Evolutionary conservation across 805 yeast genomes (phyloP).

Genomic region (Candida sithepensis): DNA sequence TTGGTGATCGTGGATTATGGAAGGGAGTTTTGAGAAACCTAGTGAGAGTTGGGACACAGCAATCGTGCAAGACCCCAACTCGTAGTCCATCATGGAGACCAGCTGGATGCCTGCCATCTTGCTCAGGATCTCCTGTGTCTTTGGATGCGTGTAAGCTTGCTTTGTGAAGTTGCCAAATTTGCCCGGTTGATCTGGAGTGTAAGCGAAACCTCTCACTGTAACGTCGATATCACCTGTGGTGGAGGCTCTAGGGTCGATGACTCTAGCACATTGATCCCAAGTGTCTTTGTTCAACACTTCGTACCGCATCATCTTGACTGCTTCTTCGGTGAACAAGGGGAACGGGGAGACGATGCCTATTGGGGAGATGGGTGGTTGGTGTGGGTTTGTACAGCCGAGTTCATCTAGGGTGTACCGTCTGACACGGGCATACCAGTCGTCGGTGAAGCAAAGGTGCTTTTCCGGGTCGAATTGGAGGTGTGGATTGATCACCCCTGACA

Average conservation of each 20-base stretch:
- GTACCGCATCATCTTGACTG: slow-evolving; percentile 45
- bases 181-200: neutral
- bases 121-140: neutral
- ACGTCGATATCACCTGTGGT: slow-evolving; percentile 40
- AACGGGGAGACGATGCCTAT: slow-evolving; percentile 52
- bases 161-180: neutral
- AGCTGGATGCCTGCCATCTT: slow-evolving; percentile 1
- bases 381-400: slow-evolving; percentile 27
- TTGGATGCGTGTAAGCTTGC: slow-evolving; percentile 1
- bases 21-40: too few species aligned
- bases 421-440: slow-evolving; percentile 30
- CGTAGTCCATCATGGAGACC: neutral
- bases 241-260: slow-evolving; percentile 27
- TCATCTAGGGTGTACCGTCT: slow-evolving; percentile 38
- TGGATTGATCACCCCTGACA: neutral
- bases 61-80: neutral
- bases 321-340: slow-evolving; percentile 50
- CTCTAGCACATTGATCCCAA: slow-evolving; percentile 37
- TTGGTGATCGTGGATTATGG: too few species aligned
- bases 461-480: slow-evolving; percentile 26
- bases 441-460: slow-evolving; percentile 30
- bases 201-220: slow-evolving; percentile 27
- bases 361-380: slow-evolving; percentile 39
- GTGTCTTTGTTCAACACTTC: slow-evolving; percentile 40
- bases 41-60: neutral